These are phyloP conservation scores for Beauveria rudraprayagi DNA, from an alignment of 2,329 filamentous ascomycete species.

Conservation along the genomic window DNA sequence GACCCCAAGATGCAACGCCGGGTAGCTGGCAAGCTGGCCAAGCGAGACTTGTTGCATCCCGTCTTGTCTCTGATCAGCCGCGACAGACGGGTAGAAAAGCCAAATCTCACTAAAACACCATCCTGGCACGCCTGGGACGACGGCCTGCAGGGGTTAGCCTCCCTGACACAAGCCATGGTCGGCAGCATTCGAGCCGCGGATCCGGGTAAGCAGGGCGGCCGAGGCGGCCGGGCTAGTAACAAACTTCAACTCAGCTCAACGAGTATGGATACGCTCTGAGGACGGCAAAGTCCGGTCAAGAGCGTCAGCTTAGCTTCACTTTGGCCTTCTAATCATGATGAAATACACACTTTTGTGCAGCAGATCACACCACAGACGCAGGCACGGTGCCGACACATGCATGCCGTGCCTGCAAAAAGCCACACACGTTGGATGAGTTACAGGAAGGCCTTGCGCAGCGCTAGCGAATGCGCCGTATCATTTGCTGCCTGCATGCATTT, in stretches of 20 bases:
- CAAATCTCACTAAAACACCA: too few species aligned
- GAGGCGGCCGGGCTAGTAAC: not conserved
- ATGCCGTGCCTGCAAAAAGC: not conserved
- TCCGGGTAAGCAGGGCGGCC: not conserved
- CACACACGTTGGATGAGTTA: not conserved
- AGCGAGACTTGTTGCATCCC: not conserved
- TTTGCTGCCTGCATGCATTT: not conserved
- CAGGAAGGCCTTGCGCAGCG: not conserved
- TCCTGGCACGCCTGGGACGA: not conserved
- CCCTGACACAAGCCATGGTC: not conserved
- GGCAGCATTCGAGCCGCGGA: not conserved
- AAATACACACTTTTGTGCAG: not conserved
- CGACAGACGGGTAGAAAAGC: not conserved
- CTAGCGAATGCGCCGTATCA: not conserved
- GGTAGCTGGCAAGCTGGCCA: not conserved
- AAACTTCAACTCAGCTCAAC: too few species aligned
- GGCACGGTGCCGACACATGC: not conserved
- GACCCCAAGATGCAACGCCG: not conserved
- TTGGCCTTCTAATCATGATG: too few species aligned
- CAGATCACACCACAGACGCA: not conserved
- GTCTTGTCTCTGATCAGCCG: conserved; percentile 5
- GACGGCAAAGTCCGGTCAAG: too few species aligned
- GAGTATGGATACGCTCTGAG: too few species aligned
- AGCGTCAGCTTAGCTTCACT: too few species aligned
- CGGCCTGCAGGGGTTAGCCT: not conserved